These are phyloP conservation scores for Chiua sp. DNA, from an alignment of 1,284 basidiomycete genomes.

Conservation along the genomic window DNA sequence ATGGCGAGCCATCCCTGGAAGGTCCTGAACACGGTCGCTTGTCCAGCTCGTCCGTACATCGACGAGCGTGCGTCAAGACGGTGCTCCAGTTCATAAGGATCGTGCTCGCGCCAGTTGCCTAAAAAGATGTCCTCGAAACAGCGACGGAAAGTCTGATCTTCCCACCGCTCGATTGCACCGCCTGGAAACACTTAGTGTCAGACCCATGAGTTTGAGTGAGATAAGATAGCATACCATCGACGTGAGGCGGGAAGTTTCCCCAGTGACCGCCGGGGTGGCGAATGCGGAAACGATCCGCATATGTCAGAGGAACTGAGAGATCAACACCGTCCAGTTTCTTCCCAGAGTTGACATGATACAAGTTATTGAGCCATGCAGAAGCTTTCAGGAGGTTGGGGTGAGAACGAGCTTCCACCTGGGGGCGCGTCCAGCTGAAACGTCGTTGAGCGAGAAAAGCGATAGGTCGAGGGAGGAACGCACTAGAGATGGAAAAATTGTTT, in stretches of 20 bases:
- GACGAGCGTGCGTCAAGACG: conserved; percentile 67
- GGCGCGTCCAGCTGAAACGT: conserved; percentile 63
- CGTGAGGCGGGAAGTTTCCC: conserved; percentile 73
- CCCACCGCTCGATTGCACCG: conserved; percentile 86
- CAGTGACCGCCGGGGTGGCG: conserved; percentile 76
- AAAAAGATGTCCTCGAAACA: conserved; percentile 71
- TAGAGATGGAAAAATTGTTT: conserved; percentile 79
- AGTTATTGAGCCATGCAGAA: conserved; percentile 64
- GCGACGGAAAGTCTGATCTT: conserved; percentile 71
- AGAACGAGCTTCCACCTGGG: conserved; percentile 74
- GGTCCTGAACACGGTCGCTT: conserved; percentile 76
- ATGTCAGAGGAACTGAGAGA: conserved; percentile 70
- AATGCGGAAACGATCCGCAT: conserved; percentile 86
- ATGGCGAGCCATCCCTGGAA: conserved; percentile 82
- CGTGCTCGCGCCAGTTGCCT: conserved; percentile 73
- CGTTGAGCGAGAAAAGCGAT: neutral
- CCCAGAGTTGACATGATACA: conserved; percentile 56
- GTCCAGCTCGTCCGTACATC: conserved; percentile 63
- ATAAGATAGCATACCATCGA: conserved; percentile 60
- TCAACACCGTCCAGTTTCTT: conserved; percentile 59
- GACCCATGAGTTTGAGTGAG: neutral
- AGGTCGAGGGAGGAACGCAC: conserved; percentile 43
- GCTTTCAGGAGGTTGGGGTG: conserved; percentile 75
- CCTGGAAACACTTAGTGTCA: conserved; percentile 44
- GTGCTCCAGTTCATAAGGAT: conserved; percentile 69